Percentiles rank a stretch among this genome's conserved stretches.
These are phyloP conservation scores for Xylariales sp. DNA, from an alignment of 2,329 filamentous ascomycete species.

Conservation along the genomic window DNA sequence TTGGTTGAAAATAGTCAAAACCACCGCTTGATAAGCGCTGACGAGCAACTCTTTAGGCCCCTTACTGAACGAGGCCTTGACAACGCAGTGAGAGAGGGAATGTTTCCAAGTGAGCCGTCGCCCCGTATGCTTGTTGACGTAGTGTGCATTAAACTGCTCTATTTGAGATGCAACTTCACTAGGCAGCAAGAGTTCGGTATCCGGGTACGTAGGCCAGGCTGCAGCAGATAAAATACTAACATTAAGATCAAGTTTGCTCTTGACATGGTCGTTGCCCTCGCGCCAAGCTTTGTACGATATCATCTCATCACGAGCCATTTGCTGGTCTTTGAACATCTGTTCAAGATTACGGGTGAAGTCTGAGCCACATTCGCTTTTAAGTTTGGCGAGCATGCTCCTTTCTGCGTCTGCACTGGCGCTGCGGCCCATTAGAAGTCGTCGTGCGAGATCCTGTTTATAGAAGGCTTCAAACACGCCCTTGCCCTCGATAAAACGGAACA, in stretches of 20 bases:
- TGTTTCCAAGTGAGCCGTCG: conserved; percentile 92
- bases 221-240: conserved; percentile 92
- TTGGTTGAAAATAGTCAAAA: conserved; percentile 90
- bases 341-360: conserved; percentile 97
- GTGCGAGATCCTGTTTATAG: conserved; percentile 97
- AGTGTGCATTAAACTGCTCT: conserved; percentile 84
- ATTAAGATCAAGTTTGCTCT: conserved; percentile 74
- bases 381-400: conserved; percentile 90
- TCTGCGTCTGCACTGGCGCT: conserved; percentile 96
- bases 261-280: conserved; percentile 59
- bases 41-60: conserved; percentile 90
- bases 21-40: conserved; percentile 90
- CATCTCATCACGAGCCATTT: conserved; percentile 93
- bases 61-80: conserved; percentile 83
- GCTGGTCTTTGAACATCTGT: conserved; percentile 99
- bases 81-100: conserved; percentile 87
- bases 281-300: conserved; percentile 80
- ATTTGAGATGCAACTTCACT: conserved; percentile 79
- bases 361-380: conserved; percentile 93
- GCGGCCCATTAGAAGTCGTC: conserved; percentile 87
- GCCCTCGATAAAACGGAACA: conserved; percentile 96
- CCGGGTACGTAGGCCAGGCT: conserved; percentile 92
- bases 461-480: conserved; percentile 99
- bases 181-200: conserved; percentile 78
- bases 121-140: conserved; percentile 89